Conservation (phyloP, 208 protist genomes). For the Leishmania tropica region DNA sequence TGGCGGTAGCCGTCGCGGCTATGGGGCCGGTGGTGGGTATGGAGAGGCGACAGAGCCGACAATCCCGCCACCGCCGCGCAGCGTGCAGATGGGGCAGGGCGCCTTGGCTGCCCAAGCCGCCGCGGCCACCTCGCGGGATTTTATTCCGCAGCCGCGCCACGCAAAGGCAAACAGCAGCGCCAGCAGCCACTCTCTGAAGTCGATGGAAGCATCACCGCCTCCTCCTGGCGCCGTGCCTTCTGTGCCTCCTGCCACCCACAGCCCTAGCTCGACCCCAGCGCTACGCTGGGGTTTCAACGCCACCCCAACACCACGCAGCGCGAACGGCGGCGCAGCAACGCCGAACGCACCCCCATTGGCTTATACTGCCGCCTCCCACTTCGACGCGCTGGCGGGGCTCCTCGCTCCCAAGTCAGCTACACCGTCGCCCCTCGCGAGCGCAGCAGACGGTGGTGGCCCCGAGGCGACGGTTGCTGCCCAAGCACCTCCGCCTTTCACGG, state of each 20-base stretch:
- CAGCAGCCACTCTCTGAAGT: constrained; percentile 3
- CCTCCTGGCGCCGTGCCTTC: background rate
- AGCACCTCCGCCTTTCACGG: constrained; percentile 1
- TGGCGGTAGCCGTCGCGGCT: constrained; percentile 10
- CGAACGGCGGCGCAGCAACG: background rate
- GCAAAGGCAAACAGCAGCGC: constrained; percentile 10
- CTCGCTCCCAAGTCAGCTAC: constrained; percentile 11
- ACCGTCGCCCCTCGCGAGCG: background rate
- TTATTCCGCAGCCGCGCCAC: constrained; percentile 34
- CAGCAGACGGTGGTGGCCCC: background rate
- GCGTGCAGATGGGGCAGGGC: constrained; percentile 34
- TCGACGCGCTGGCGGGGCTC: constrained; percentile 10
- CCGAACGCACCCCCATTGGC: background rate
- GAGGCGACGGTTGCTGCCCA: background rate
- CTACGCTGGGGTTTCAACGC: constrained; percentile 18
- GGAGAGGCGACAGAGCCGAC: constrained; percentile 16
- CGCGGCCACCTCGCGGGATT: constrained; percentile 7
- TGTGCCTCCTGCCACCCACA: background rate
- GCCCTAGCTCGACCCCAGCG: constrained; percentile 1
- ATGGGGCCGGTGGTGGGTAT: constrained; percentile 2
- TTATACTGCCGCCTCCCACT: background rate
- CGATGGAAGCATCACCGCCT: constrained; percentile 10
- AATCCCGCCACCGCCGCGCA: constrained; percentile 33
- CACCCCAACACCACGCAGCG: constrained; percentile 23
- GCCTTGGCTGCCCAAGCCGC: constrained; percentile 16